Percentiles rank a stretch among this genome's conserved stretches.
These are phyloP conservation scores for Fusarium sp. DNA, from an alignment of 2,329 filamentous ascomycete species.

Conservation along the genomic window DNA sequence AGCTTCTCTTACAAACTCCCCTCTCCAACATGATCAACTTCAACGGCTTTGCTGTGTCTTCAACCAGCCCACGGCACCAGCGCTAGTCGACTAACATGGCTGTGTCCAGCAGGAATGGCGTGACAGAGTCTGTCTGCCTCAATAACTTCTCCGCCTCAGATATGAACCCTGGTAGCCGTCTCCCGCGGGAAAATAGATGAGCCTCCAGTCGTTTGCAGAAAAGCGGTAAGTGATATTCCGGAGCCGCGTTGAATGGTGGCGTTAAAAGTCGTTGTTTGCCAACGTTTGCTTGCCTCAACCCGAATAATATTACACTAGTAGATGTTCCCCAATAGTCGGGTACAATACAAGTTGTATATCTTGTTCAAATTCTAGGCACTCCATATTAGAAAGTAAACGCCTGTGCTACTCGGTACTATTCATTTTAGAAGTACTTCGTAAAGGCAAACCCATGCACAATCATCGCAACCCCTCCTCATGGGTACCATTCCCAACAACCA, in stretches of 20 bases:
- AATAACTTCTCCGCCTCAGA: background rate
- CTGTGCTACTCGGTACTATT: background rate
- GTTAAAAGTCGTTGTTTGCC: background rate
- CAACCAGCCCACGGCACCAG: background rate
- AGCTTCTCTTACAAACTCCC: background rate
- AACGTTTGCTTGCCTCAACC: background rate
- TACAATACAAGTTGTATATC: background rate
- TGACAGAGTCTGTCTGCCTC: background rate
- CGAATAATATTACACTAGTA: background rate
- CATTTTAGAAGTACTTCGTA: background rate
- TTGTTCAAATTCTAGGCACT: background rate
- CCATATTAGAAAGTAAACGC: background rate
- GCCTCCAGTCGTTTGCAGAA: background rate
- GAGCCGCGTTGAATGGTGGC: background rate
- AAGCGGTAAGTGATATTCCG: slow-evolving; percentile 1
- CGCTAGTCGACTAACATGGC: background rate
- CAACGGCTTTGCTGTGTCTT: background rate
- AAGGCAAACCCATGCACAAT: background rate
- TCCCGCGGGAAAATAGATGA: background rate
- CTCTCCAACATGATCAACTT: background rate
- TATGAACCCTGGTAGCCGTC: background rate
- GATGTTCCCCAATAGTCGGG: background rate
- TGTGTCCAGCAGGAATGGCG: slow-evolving; percentile 1
- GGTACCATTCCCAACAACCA: background rate
- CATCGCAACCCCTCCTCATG: background rate